phyloP scores from a whole-genome alignment of 371 early-diverging fungal genomes.

The Mycotypha africana region DNA sequence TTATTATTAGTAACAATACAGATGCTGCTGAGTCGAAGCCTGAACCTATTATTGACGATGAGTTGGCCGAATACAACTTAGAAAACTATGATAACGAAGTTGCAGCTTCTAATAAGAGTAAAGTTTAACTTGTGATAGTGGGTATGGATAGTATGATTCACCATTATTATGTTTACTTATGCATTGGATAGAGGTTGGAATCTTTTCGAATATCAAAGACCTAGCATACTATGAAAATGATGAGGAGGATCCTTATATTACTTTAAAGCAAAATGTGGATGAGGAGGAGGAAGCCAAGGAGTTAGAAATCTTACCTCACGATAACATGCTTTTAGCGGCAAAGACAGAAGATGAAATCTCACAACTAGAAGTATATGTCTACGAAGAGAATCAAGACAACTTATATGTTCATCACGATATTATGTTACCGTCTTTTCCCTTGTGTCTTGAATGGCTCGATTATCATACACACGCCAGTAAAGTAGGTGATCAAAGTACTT shows the following conservation, averaged over 20 bases:
- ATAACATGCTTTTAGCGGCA: constrained; percentile 85
- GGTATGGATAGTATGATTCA: no score
- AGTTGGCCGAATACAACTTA: constrained; percentile 71
- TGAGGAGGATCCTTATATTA: constrained; percentile 82
- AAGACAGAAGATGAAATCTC: constrained; percentile 95
- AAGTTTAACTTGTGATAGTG: no score
- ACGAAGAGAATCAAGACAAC: constrained; percentile 78
- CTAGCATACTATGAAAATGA: constrained; percentile 74
- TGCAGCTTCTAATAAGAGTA: constrained; percentile 32
- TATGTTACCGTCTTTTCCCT: constrained; percentile 95
- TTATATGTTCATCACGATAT: constrained; percentile 97
- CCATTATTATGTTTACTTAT: no score
- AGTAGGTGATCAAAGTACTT: constrained; percentile 35
- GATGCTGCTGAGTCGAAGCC: no score
- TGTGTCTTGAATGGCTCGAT: constrained; percentile 93
- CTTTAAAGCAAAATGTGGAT: constrained; percentile 54
- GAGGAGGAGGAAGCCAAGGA: constrained; percentile 81
- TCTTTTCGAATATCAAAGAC: constrained; percentile 70
- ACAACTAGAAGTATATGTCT: constrained; percentile 89
- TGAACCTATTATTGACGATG: no score
- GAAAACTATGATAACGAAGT: constrained; percentile 68
- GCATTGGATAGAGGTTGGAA: constrained; percentile 34
- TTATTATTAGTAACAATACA: no score
- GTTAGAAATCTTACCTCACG: constrained; percentile 68
- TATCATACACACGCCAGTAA: constrained; percentile 62